Conservation (phyloP, 2,329 filamentous ascomycete genomes). For the Ophiostoma australiae region DNA sequence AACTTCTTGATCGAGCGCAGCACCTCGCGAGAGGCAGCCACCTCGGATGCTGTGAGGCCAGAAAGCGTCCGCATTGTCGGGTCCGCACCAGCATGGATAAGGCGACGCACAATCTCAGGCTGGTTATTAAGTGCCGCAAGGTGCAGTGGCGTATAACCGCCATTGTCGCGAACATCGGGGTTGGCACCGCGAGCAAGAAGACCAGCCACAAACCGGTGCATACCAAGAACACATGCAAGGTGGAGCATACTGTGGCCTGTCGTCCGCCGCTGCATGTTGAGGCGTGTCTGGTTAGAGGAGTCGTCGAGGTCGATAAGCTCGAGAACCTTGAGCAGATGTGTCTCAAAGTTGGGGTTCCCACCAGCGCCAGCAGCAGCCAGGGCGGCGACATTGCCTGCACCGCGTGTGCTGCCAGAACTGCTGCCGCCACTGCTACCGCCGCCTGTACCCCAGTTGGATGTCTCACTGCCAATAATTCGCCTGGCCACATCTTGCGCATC, state of each 20-base stretch:
- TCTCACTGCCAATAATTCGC: conserved; percentile 51
- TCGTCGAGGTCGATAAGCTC: conserved; percentile 75
- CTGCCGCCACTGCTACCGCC: conserved; percentile 33
- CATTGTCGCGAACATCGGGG: conserved; percentile 67
- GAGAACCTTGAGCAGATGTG: conserved; percentile 65
- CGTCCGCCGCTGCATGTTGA: conserved; percentile 57
- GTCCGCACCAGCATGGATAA: conserved; percentile 70
- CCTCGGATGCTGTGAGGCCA: conserved; percentile 65
- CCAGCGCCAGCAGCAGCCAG: conserved; percentile 28
- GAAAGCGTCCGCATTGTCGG: conserved; percentile 64
- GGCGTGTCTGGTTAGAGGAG: conserved; percentile 59
- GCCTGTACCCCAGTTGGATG: conserved; percentile 43
- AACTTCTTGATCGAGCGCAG: conserved; percentile 58
- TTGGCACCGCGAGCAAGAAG: conserved; percentile 74
- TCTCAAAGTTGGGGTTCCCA: conserved; percentile 53
- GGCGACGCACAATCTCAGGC: conserved; percentile 66
- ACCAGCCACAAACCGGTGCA: conserved; percentile 70
- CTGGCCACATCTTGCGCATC: conserved; percentile 59
- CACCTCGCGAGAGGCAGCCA: conserved; percentile 62
- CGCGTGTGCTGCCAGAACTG: conserved; percentile 38
- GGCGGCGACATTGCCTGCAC: neutral
- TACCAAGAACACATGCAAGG: conserved; percentile 68
- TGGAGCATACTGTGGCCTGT: conserved; percentile 80
- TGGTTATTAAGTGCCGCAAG: conserved; percentile 73
- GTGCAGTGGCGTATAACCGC: conserved; percentile 77